A percentile compares a stretch with the other conserved stretches of the same genome.
These are phyloP conservation scores for Starmerella stigmatis DNA, from an alignment of 805 yeast genomes.

Conservation along the genomic window DNA sequence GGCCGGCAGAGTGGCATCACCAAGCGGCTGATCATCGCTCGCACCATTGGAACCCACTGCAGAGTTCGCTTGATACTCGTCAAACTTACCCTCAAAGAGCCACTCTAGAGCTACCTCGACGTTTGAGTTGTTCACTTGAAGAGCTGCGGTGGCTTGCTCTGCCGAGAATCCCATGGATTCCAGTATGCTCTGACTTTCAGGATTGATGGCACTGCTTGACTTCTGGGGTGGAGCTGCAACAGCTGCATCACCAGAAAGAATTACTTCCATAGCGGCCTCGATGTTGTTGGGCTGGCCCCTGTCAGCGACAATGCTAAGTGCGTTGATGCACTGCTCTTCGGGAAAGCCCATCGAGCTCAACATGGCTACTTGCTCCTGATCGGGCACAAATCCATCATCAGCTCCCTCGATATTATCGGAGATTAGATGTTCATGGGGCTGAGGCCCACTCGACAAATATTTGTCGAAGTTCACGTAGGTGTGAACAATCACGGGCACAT, in stretches of 20 bases:
- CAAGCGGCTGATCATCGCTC: slow-evolving; percentile 2
- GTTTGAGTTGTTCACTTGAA: slow-evolving; percentile 47
- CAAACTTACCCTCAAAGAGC: slow-evolving; percentile 67
- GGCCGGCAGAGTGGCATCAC: slow-evolving; percentile 26
- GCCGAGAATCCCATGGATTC: slow-evolving; percentile 68
- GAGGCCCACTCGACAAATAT: slow-evolving; percentile 37
- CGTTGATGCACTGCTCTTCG: slow-evolving; percentile 51
- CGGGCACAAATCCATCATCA: slow-evolving; percentile 30
- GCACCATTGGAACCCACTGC: not conserved
- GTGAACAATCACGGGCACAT: slow-evolving; percentile 54
- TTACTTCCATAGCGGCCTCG: slow-evolving; percentile 83
- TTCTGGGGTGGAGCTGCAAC: slow-evolving; percentile 35
- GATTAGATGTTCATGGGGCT: slow-evolving; percentile 34
- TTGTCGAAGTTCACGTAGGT: slow-evolving; percentile 36
- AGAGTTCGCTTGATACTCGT: slow-evolving; percentile 36
- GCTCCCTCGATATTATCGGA: slow-evolving; percentile 25
- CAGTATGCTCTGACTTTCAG: slow-evolving; percentile 40
- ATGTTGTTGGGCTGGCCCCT: slow-evolving; percentile 22
- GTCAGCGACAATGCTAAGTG: slow-evolving; percentile 65
- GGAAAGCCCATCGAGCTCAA: slow-evolving; percentile 84
- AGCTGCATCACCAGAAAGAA: slow-evolving; percentile 39
- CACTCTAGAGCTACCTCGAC: slow-evolving; percentile 78
- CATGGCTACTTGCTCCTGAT: slow-evolving; percentile 39
- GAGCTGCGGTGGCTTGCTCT: slow-evolving; percentile 61
- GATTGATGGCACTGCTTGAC: slow-evolving; percentile 18